phyloP scores from a whole-genome alignment of 495 filamentous ascomycete genomes.

The Penicillium soppii region DNA sequence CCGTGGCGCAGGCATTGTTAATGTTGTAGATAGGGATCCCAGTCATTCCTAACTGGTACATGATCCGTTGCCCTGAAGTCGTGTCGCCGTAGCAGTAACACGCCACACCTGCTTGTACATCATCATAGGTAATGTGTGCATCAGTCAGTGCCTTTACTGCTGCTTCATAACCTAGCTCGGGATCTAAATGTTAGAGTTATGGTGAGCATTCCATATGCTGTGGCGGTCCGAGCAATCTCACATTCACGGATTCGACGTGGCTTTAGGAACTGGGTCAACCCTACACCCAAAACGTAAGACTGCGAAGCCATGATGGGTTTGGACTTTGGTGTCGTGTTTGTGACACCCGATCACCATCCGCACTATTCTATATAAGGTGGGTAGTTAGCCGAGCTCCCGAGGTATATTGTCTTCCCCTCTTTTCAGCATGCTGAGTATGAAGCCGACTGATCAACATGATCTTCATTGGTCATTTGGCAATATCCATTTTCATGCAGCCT shows the following conservation, averaged over 20 bases:
- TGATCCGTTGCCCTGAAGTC: constrained; percentile 93
- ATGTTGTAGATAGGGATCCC: constrained; percentile 94
- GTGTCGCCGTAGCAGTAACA: constrained; percentile 97
- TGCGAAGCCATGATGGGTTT: constrained; percentile 7
- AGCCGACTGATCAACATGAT: not conserved
- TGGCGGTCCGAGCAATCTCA: too few species aligned
- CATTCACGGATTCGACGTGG: constrained; percentile 23
- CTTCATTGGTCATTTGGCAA: too few species aligned
- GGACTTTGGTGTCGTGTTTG: too few species aligned
- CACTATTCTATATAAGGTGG: too few species aligned
- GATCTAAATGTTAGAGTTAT: too few species aligned
- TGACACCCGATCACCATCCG: too few species aligned
- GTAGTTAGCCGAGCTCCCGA: constrained; percentile 17
- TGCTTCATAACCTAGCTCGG: constrained; percentile 91
- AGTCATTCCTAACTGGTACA: constrained; percentile 98
- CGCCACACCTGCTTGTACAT: constrained; percentile 92
- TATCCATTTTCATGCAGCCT: not conserved
- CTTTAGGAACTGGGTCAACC: constrained; percentile 23
- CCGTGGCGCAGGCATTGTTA: constrained; percentile 98
- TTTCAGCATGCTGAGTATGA: not conserved
- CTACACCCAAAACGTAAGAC: constrained; percentile 18
- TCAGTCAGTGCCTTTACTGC: constrained; percentile 95
- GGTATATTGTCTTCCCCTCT: constrained; percentile 6
- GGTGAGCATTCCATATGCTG: too few species aligned
- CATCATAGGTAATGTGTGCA: constrained; percentile 93